A percentile compares a stretch with the other conserved stretches of the same genome.
phyloP scores from a whole-genome alignment of 345 rosid genomes.

The Populus ilicifolia region DNA sequence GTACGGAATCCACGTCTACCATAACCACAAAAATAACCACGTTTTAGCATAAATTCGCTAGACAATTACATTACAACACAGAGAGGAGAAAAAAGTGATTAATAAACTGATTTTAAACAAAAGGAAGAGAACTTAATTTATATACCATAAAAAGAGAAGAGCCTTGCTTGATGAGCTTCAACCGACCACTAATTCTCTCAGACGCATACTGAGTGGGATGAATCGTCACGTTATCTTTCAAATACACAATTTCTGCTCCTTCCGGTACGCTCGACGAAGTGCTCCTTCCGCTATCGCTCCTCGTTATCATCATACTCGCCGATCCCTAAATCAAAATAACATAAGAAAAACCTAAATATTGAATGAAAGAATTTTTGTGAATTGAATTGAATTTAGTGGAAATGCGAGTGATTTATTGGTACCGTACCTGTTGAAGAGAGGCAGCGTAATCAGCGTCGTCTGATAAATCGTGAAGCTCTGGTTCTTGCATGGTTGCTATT shows the following conservation, averaged over 20 bases:
- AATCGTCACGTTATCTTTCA: conserved; percentile 79
- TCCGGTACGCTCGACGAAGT: conserved; percentile 61
- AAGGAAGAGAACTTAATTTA: background rate
- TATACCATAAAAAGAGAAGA: conserved; percentile 60
- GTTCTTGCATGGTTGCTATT: conserved; percentile 53
- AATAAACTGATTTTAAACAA: background rate
- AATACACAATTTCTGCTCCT: conserved; percentile 63
- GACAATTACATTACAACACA: background rate
- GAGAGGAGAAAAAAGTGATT: background rate
- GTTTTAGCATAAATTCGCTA: background rate
- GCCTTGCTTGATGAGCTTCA: conserved; percentile 82
- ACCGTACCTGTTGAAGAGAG: conserved; percentile 64
- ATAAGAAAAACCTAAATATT: background rate
- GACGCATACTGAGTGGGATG: conserved; percentile 89
- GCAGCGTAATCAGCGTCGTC: conserved; percentile 99
- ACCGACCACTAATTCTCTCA: conserved; percentile 86
- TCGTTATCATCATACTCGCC: conserved; percentile 49
- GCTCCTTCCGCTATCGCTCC: conserved; percentile 56
- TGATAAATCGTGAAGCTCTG: conserved; percentile 80
- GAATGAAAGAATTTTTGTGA: background rate
- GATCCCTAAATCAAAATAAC: conserved; percentile 46
- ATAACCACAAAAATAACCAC: background rate
- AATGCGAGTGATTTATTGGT: background rate
- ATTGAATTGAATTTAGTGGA: background rate
- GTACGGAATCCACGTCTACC: conserved; percentile 90